Conservation (phyloP, 2,329 filamentous ascomycete species). For the Cladophialophora carrionii region DNA sequence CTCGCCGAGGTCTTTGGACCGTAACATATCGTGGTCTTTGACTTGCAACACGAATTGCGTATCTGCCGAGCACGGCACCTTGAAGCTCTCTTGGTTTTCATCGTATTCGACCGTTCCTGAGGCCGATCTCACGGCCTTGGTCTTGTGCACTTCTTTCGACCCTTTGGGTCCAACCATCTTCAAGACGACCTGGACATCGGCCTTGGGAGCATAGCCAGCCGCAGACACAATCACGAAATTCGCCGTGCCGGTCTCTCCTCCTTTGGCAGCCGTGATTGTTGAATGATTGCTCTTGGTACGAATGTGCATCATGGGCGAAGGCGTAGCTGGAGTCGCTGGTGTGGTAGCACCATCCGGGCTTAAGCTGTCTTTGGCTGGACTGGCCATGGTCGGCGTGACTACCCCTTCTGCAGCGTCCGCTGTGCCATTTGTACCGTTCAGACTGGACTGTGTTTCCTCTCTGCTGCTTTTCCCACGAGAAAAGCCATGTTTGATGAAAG, state of each 20-base stretch:
- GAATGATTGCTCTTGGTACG: constrained; percentile 55
- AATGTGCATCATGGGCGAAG: constrained; percentile 44
- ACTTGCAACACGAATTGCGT: constrained; percentile 83
- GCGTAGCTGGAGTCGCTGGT: constrained; percentile 30
- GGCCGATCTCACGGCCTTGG: constrained; percentile 78
- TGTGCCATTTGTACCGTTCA: constrained; percentile 30
- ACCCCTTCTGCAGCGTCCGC: constrained; percentile 18
- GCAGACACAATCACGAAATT: constrained; percentile 79
- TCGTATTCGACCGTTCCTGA: constrained; percentile 70
- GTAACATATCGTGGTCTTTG: constrained; percentile 82
- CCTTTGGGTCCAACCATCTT: constrained; percentile 66
- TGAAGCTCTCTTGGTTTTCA: constrained; percentile 70
- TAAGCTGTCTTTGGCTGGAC: constrained; percentile 32
- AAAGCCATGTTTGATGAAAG: constrained; percentile 85
- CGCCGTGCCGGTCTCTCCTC: constrained; percentile 72
- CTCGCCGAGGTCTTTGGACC: constrained; percentile 84
- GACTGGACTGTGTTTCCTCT: constrained; percentile 36
- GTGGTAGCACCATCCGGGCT: constrained; percentile 23
- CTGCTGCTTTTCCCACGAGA: constrained; percentile 65
- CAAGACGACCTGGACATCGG: constrained; percentile 78
- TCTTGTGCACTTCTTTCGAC: constrained; percentile 84
- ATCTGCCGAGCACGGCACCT: constrained; percentile 75
- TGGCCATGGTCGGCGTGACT: constrained; percentile 25
- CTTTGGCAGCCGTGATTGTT: constrained; percentile 56
- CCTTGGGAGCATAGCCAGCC: constrained; percentile 71